These are phyloP conservation scores for Dendrocalamus sinicus DNA, from an alignment of 176 grass and related monocot species.

Conservation along the genomic window DNA sequence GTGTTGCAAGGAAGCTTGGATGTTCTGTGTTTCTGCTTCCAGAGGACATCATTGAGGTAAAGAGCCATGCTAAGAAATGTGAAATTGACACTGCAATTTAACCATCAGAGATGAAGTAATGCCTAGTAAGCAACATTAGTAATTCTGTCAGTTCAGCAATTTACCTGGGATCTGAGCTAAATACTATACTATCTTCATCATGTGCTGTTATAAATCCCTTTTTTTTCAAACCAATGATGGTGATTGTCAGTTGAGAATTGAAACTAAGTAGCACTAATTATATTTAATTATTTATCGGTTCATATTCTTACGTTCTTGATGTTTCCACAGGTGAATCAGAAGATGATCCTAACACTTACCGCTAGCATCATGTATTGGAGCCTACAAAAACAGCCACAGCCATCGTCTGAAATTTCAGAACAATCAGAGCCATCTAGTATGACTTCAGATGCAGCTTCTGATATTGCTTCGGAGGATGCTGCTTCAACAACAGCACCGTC, in stretches of 20 bases:
- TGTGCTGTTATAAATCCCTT: not conserved
- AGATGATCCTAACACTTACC: constrained; percentile 95
- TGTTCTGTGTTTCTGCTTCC: constrained; percentile 95
- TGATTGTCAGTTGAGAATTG: constrained; percentile 1
- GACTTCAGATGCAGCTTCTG: constrained; percentile 65
- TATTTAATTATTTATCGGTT: constrained; percentile 4
- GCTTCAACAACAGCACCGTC: constrained; percentile 69
- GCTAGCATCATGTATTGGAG: constrained; percentile 98
- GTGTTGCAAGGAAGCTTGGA: constrained; percentile 89
- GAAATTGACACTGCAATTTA: not conserved
- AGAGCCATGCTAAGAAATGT: constrained; percentile 22
- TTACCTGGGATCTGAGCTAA: not conserved
- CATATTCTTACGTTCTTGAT: constrained; percentile 24
- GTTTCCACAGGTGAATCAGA: constrained; percentile 88
- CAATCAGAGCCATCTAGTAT: constrained; percentile 65
- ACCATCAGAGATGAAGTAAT: constrained; percentile 7
- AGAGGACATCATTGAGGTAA: constrained; percentile 99
- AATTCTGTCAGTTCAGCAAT: not conserved
- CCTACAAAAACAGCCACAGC: constrained; percentile 67
- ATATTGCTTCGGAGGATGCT: constrained; percentile 72
- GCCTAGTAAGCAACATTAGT: not conserved
- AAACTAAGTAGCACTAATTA: not conserved
- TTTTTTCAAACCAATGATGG: not conserved
- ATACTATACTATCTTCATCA: not conserved
- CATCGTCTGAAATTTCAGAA: constrained; percentile 52